phyloP scores from a whole-genome alignment of 2,329 filamentous ascomycete species.

The Cordyceps fumosorosea region DNA sequence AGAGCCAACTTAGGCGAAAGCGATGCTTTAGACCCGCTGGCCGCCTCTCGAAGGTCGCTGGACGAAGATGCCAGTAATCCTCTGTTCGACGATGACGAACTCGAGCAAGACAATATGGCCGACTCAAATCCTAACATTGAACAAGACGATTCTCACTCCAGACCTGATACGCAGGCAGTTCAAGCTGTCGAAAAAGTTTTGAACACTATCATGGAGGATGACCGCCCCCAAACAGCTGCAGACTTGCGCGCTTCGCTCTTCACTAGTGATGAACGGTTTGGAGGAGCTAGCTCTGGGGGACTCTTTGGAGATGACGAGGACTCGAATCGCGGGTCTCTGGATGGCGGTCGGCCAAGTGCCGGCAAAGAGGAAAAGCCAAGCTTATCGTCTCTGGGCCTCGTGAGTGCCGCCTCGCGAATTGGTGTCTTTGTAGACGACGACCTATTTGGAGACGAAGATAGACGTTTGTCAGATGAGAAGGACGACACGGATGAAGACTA shows the following conservation, averaged over 20 bases:
- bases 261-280: slow-evolving; percentile 27
- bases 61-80: slow-evolving; percentile 50
- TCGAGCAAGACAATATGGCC: slow-evolving; percentile 61
- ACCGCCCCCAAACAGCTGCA: slow-evolving; percentile 56
- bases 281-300: slow-evolving; percentile 43
- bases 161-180: slow-evolving; percentile 72
- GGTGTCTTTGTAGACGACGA: slow-evolving; percentile 93
- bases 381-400: slow-evolving; percentile 82
- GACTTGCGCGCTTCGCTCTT: slow-evolving; percentile 64
- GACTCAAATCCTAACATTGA: slow-evolving; percentile 76
- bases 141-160: slow-evolving; percentile 50
- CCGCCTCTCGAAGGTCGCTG: slow-evolving; percentile 55
- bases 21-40: slow-evolving; percentile 34
- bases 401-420: slow-evolving; percentile 78
- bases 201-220: slow-evolving; percentile 84
- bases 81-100: slow-evolving; percentile 78
- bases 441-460: slow-evolving; percentile 83
- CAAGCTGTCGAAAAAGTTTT: slow-evolving; percentile 89
- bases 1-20: slow-evolving; percentile 31
- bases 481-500: slow-evolving; percentile 60
- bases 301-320: slow-evolving; percentile 50
- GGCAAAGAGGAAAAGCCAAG: slow-evolving; percentile 64
- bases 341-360: slow-evolving; percentile 34
- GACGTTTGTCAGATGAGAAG: slow-evolving; percentile 77
- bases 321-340: slow-evolving; percentile 57